Evolutionary conservation across 2,329 filamentous ascomycete genomes (phyloP), one percentile per base, ranked within the genome.

Genomic region (Aspergillus quadrilineatus): DNA sequence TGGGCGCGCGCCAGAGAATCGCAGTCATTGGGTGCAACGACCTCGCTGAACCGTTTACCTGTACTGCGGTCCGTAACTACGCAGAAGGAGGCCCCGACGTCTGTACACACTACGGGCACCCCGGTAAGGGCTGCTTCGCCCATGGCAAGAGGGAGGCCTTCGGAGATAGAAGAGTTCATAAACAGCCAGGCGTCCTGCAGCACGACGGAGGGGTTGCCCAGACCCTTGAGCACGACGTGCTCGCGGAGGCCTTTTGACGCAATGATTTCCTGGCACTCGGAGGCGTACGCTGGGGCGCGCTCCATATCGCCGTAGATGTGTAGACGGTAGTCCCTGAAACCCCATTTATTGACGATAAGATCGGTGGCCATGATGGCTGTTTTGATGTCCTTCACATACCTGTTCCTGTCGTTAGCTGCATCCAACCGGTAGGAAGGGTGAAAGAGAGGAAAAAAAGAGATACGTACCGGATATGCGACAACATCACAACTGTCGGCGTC

Each of bases 231-330:
- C 2, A 82, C 80, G 41, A 82, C 80, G 42, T 76, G 75, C 15
- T 73, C 72, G 3, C 77, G 75, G 9, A 84, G 75, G n/a, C 77
- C 76, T 61, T 82, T 81, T 12, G 79, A 79, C 5, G 80, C 79
- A 56, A 84, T 80, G 30, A 84, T 77, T 65, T 81, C 82, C 65
- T 79, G 81, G 71, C 79, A 85, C 64, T 80, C 81, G 0, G 82
- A 82, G 1, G 82, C 82, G 62, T 85, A 85, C 1, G 81, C 79
- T 0, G 84, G 84, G 17, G 83, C 79, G 58, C 84, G 82, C 66
- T 87, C 84, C 57, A 85, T 81, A n/a, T 82, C 83, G 10, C 84
- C 84, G 62, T 87, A 87, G n/a, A 87, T 81, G 55, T 84, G 79
- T 1, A 87, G 78, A 47, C 79, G 77, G 68, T 86, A 87, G 59